Percentiles rank a stretch among this genome's conserved stretches.
phyloP scores from a whole-genome alignment of 2,329 filamentous ascomycete species.

The Aureobasidium lini region DNA sequence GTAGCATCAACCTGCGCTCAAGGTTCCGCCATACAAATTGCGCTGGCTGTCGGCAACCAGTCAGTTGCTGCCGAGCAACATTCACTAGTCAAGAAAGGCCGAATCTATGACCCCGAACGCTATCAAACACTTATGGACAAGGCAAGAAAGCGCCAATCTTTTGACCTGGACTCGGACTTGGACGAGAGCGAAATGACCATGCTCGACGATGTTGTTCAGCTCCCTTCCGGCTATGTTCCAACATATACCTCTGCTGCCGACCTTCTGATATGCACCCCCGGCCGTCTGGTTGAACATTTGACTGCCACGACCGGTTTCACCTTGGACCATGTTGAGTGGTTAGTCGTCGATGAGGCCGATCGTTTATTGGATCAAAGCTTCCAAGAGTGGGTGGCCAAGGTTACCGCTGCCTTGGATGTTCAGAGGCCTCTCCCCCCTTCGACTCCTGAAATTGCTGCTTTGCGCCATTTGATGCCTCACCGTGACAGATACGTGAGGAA shows the following conservation, averaged over 20 bases:
- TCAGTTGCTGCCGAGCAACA: slow-evolving; percentile 60
- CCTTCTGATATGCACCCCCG: slow-evolving; percentile 84
- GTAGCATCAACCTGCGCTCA: slow-evolving; percentile 66
- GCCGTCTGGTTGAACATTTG: slow-evolving; percentile 84
- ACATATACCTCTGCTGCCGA: slow-evolving; percentile 67
- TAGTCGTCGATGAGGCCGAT: slow-evolving; percentile 90
- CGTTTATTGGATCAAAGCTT: slow-evolving; percentile 86
- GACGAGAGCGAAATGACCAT: slow-evolving; percentile 20
- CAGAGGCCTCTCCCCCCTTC: slow-evolving; percentile 39
- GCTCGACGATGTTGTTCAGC: slow-evolving; percentile 30
- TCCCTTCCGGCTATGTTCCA: slow-evolving; percentile 56
- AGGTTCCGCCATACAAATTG: slow-evolving; percentile 68
- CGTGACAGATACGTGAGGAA: slow-evolving; percentile 55
- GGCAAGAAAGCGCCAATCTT: slow-evolving; percentile 23
- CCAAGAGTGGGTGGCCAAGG: slow-evolving; percentile 75
- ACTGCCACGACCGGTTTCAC: slow-evolving; percentile 75
- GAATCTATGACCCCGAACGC: slow-evolving; percentile 55
- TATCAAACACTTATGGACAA: slow-evolving; percentile 43
- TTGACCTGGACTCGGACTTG: slow-evolving; percentile 30
- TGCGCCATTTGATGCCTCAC: slow-evolving; percentile 17
- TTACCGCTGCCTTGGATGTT: slow-evolving; percentile 53
- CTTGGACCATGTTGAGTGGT: slow-evolving; percentile 72
- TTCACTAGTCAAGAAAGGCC: slow-evolving; percentile 51
- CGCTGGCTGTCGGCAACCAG: slow-evolving; percentile 74
- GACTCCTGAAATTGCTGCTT: slow-evolving; percentile 18